These are phyloP conservation scores for Trypanosoma caninum DNA, from an alignment of 208 protist species.

Conservation along the genomic window DNA sequence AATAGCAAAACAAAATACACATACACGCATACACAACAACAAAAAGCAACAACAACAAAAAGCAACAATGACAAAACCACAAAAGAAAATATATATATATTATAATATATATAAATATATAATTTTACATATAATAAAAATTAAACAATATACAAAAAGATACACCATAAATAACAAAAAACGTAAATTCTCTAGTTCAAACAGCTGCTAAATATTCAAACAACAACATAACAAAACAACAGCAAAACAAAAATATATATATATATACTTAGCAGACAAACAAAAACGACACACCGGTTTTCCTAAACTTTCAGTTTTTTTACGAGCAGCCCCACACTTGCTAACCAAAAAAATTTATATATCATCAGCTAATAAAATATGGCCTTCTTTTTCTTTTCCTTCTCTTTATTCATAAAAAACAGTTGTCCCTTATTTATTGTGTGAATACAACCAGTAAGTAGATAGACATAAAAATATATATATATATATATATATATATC, in stretches of 20 bases:
- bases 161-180: background rate
- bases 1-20: too few relatives aligned
- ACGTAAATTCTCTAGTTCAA: background rate
- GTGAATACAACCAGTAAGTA: too few relatives aligned
- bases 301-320: background rate
- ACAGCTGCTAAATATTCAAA: background rate
- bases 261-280: background rate
- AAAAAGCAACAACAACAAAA: too few relatives aligned
- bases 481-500: too few relatives aligned
- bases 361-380: background rate
- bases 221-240: background rate
- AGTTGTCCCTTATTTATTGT: too few relatives aligned
- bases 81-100: conserved; percentile 2
- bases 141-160: background rate
- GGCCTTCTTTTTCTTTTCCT: background rate
- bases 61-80: background rate
- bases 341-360: background rate
- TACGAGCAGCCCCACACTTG: background rate
- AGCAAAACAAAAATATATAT: background rate
- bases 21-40: too few relatives aligned
- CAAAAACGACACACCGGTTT: background rate
- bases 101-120: conserved; percentile 1
- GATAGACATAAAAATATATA: too few relatives aligned
- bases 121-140: background rate
- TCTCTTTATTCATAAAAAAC: conserved; percentile 1